Evolutionary conservation across 805 yeast genomes (phyloP).

Genomic region (Zygosaccharomyces bisporus): DNA sequence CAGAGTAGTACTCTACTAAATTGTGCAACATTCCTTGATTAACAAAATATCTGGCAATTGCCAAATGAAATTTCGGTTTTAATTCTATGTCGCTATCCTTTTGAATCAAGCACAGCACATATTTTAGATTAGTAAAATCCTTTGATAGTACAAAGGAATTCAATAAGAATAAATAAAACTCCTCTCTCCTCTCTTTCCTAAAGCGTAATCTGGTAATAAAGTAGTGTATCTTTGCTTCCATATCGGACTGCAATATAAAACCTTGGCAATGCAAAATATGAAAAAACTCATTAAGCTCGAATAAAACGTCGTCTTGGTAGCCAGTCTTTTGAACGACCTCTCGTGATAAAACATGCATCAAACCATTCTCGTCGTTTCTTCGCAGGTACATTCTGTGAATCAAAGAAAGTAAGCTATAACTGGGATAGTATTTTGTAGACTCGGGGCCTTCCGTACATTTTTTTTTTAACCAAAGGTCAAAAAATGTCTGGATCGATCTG

Average conservation of each 20-base stretch:
- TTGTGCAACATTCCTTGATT: conserved; percentile 20
- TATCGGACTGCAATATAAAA: background rate
- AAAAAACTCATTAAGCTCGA: conserved; percentile 20
- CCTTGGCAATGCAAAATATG: conserved; percentile 10
- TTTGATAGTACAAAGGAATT: conserved; percentile 17
- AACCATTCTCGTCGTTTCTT: conserved; percentile 11
- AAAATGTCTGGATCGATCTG: conserved; percentile 21
- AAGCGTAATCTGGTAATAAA: conserved; percentile 5
- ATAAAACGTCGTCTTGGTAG: conserved; percentile 18
- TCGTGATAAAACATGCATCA: conserved; percentile 16
- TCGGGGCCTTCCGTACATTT: conserved; percentile 9
- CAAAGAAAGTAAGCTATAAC: conserved; percentile 16
- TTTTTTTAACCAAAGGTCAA: conserved; percentile 25
- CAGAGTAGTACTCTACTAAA: conserved; percentile 20
- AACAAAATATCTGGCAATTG: conserved; percentile 24
- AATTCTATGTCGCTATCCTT: conserved; percentile 17
- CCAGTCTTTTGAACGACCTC: conserved; percentile 16
- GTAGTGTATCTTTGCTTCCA: conserved; percentile 9
- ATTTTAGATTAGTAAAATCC: conserved; percentile 15
- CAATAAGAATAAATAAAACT: conserved; percentile 19
- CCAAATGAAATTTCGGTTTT: conserved; percentile 16
- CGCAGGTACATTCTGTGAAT: conserved; percentile 24
- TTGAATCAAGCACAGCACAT: conserved; percentile 12
- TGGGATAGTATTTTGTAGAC: conserved; percentile 11
- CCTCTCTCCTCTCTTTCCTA: conserved; percentile 9